phyloP scores from a whole-genome alignment of 768 basidiomycete genomes.

The Mrakia gelida region DNA sequence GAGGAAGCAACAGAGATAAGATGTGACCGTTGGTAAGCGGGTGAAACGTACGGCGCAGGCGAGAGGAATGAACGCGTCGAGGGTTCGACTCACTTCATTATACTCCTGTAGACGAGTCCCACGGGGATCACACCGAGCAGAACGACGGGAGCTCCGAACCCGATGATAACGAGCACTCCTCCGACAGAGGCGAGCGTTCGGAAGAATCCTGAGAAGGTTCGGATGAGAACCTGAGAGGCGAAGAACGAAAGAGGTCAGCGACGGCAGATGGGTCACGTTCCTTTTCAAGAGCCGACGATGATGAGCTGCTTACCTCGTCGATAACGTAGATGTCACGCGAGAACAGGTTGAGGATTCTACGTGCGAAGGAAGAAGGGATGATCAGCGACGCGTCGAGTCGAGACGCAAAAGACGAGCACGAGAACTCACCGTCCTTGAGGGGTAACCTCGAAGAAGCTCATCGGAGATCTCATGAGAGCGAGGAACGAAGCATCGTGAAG shows the following conservation, averaged over 20 bases:
- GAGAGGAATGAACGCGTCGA: too few species aligned
- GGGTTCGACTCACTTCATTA: constrained; percentile 58
- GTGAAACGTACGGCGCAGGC: too few species aligned
- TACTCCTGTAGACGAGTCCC: constrained; percentile 62
- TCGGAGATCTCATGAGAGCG: constrained; percentile 75
- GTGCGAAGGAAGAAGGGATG: not conserved
- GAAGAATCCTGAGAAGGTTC: constrained; percentile 50
- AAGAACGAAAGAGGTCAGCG: too few species aligned
- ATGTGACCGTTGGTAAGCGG: too few species aligned
- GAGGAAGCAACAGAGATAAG: too few species aligned
- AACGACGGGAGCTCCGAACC: constrained; percentile 75
- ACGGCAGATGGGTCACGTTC: too few species aligned
- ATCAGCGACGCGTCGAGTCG: constrained; percentile 50
- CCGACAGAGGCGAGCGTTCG: constrained; percentile 52
- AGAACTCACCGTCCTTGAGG: constrained; percentile 46
- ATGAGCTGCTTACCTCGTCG: constrained; percentile 1
- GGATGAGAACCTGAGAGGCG: constrained; percentile 10
- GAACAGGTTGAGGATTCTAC: constrained; percentile 73
- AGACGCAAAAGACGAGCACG: constrained; percentile 50
- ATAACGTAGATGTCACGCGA: constrained; percentile 71
- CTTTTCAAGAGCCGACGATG: too few species aligned
- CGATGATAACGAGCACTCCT: constrained; percentile 59
- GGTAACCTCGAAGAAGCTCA: constrained; percentile 85
- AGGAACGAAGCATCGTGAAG: constrained; percentile 60
- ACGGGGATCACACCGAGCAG: constrained; percentile 69